Evolutionary conservation across 176 grass and related monocot species (phyloP).

Genomic region (Coix lacrymajobi): DNA sequence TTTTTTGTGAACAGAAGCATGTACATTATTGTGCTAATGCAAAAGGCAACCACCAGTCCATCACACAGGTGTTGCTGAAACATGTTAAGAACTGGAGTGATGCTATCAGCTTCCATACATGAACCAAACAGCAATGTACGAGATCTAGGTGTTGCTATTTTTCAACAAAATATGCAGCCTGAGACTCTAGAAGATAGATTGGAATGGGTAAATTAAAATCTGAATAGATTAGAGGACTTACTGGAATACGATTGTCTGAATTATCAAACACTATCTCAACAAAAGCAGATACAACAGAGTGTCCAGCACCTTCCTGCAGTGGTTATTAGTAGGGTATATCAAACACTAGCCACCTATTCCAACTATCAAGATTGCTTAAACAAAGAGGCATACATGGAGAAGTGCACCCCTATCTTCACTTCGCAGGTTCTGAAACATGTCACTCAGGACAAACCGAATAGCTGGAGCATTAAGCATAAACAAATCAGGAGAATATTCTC

Average conservation of each 20-base stretch:
- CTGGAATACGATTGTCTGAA: constrained; percentile 95
- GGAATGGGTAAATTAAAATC: background rate
- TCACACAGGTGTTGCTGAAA: background rate
- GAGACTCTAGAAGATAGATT: constrained; percentile 9
- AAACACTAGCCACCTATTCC: constrained; percentile 27
- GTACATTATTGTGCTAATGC: background rate
- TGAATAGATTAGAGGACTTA: constrained; percentile 43
- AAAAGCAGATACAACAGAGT: constrained; percentile 98
- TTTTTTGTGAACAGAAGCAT: no score
- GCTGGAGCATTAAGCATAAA: constrained; percentile 52
- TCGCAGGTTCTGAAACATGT: constrained; percentile 92
- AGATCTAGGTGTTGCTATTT: constrained; percentile 8
- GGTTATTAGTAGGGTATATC: constrained; percentile 16
- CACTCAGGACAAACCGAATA: constrained; percentile 97
- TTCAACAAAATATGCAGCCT: constrained; percentile 16
- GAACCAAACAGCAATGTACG: background rate
- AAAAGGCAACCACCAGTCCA: background rate
- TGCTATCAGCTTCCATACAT: background rate
- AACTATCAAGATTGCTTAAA: constrained; percentile 25
- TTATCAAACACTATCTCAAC: constrained; percentile 99
- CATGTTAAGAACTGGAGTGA: background rate
- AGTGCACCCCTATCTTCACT: constrained; percentile 90
- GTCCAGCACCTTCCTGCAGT: constrained; percentile 95
- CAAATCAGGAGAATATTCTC: background rate
- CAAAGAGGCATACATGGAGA: constrained; percentile 76